phyloP scores from a whole-genome alignment of 306 rosid species.

The Cucurbita argyrosperma region DNA sequence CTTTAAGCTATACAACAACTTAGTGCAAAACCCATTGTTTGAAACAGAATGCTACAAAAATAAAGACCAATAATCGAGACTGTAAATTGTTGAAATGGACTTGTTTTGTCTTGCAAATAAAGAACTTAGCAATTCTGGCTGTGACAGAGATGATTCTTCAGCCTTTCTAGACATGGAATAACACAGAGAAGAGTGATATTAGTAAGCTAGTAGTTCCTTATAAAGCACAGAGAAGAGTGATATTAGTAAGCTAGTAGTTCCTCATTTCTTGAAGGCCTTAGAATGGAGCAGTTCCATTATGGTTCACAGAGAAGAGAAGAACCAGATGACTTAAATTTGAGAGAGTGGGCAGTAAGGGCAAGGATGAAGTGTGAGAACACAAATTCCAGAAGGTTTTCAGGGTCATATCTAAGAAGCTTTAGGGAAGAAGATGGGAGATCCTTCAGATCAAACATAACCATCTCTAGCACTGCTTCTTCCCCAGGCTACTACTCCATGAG shows the following conservation, averaged over 20 bases:
- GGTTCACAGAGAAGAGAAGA: conserved; percentile 40
- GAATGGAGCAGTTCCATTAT: conserved; percentile 30
- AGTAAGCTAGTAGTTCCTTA: not conserved
- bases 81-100: not conserved
- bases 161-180: not conserved
- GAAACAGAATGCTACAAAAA: not conserved
- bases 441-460: conserved; percentile 63
- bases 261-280: conserved; percentile 1
- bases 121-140: not conserved
- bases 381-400: conserved; percentile 67
- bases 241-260: not conserved
- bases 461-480: conserved; percentile 92
- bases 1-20: not conserved
- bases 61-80: conserved; percentile 3
- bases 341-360: conserved; percentile 48
- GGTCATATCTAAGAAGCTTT: conserved; percentile 67
- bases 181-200: not conserved
- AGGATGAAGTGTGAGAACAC: conserved; percentile 39
- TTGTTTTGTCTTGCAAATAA: not conserved
- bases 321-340: conserved; percentile 39
- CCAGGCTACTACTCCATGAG: conserved; percentile 58
- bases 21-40: not conserved
- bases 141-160: not conserved
- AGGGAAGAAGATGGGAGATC: conserved; percentile 75
- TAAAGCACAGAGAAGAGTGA: not conserved